Base-by-base conservation (phyloP, 2,329 filamentous ascomycete genomes). In the Corinectria fuckeliana region DNA sequence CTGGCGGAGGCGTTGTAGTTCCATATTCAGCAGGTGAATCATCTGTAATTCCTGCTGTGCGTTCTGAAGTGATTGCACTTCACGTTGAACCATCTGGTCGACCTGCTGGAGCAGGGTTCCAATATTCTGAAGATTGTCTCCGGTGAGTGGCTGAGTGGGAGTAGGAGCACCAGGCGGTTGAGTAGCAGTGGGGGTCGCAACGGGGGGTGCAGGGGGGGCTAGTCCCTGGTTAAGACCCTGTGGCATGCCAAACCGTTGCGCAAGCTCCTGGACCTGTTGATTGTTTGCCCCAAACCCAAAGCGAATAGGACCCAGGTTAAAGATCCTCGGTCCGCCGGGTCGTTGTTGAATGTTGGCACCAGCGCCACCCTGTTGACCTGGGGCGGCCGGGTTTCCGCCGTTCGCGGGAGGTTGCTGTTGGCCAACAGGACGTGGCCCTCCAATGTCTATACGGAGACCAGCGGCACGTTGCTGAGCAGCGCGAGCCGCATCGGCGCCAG, bases 271-370 rank as follows among this genome's bases (percentile, higher is more conserved):
- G 30, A 91, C 82, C 58, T 91, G 85, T 18, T 83, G 78, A 75
- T 76, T 88, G 74, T 75, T 90, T 80, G 91, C 88, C n/a, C 89
- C 91, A 67, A 94, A 91, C 0, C 89, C 91, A 20, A 95, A 78
- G 25, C 91, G 82, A 28, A 95, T 78, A 2, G 91, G 91, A 1
- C 91, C 91, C 45, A 95, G 77, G 66, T 91, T 90, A 68, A 90
- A 88, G 55, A 91, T 81, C 39, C 87, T 81, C 62, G 87, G 83
- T 50, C 83, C 80, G 11, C 71, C 74, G 11, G 65, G 65, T 26
- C 64, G 65, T 49, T 62, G 64, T 25, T 50, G 63, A n/a, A n/a
- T n/a, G 39, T 61, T 64, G 5, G 66, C 69, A 54, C 62, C 68
- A 32, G 58, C 64, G 14, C 66, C 72, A 23, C 63, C 65, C 28